Conservation (phyloP, 441 rosid species). For the Aquilaria agallochum region DNA sequence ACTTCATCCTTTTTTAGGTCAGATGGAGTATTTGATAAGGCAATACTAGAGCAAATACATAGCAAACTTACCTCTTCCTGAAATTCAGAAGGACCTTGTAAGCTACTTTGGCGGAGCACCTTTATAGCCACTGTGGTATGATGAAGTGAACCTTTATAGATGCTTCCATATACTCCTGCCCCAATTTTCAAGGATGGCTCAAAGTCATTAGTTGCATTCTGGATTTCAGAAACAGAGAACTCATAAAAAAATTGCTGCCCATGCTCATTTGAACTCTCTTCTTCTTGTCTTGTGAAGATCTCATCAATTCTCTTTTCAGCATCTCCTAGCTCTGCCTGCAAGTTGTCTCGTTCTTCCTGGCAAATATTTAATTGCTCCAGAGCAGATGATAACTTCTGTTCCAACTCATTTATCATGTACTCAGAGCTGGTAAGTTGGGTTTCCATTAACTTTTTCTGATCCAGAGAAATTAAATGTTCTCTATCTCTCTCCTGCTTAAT, state of each 20-base stretch:
- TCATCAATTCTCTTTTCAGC: conserved; percentile 37
- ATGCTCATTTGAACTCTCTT: conserved; percentile 17
- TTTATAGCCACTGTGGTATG: conserved; percentile 41
- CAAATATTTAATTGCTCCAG: conserved; percentile 24
- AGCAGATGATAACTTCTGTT: conserved; percentile 33
- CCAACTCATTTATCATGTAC: conserved; percentile 22
- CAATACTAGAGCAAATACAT: too few species aligned
- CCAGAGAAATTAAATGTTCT: conserved; percentile 29
- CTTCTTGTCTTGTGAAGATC: conserved; percentile 24
- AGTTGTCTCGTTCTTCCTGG: conserved; percentile 36
- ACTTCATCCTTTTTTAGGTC: too few species aligned
- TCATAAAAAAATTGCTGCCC: conserved; percentile 23
- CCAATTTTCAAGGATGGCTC: conserved; percentile 38
- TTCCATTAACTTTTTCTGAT: conserved; percentile 31
- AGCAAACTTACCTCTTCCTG: conserved; percentile 31
- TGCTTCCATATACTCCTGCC: conserved; percentile 38
- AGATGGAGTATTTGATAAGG: too few species aligned
- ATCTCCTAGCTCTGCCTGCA: conserved; percentile 37
- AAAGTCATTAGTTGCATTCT: conserved; percentile 37
- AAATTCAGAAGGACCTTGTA: conserved; percentile 34
- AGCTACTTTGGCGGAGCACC: conserved; percentile 26
- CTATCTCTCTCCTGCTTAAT: conserved; percentile 39
- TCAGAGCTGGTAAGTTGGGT: conserved; percentile 28
- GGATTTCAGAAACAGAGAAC: conserved; percentile 38
- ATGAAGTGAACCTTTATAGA: conserved; percentile 35